Evolutionary conservation across 306 rosid genomes (phyloP).

Genomic region (Vigna reflexopilosa): DNA sequence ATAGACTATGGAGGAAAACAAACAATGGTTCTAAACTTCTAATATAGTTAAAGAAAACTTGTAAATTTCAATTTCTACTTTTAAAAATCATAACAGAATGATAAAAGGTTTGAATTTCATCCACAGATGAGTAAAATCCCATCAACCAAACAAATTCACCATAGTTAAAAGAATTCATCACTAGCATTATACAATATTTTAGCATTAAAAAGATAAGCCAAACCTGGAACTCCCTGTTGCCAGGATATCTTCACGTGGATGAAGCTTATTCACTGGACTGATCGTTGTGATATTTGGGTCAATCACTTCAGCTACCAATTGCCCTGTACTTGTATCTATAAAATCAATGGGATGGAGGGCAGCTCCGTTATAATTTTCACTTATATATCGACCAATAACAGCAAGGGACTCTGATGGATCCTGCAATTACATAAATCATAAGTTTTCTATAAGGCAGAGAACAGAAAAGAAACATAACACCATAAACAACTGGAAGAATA

Average conservation of each 20-base stretch:
- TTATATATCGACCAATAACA: conserved; percentile 90
- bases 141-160: conserved; percentile 4
- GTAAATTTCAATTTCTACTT: neutral
- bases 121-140: neutral
- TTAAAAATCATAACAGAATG: conserved; percentile 9
- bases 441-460: neutral
- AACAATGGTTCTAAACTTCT: neutral
- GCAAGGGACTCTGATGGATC: conserved; percentile 90
- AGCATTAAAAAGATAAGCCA: conserved; percentile 22
- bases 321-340: conserved; percentile 86
- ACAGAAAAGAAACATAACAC: neutral
- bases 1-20: neutral
- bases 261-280: conserved; percentile 90
- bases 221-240: conserved; percentile 96
- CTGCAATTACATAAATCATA: conserved; percentile 51
- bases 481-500: neutral
- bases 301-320: conserved; percentile 89
- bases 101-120: conserved; percentile 9
- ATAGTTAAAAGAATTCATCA: conserved; percentile 14
- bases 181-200: neutral
- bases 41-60: conserved; percentile 9
- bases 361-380: conserved; percentile 90
- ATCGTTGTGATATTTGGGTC: conserved; percentile 94
- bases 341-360: conserved; percentile 98
- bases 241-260: conserved; percentile 85